phyloP scores from a whole-genome alignment of 1,139 yeast species.

The Blastobotrys arbuscula region DNA sequence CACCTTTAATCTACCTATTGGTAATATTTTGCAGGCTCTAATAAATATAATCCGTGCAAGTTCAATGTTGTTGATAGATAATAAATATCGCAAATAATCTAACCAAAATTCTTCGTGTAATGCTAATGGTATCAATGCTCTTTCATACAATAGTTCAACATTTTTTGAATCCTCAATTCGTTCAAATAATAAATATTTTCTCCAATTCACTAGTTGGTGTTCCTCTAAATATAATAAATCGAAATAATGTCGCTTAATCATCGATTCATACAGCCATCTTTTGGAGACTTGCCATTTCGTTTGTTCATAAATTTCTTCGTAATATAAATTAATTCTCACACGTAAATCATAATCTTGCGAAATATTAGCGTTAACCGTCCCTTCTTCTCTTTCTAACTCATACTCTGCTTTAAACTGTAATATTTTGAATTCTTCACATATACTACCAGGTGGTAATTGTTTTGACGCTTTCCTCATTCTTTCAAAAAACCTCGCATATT shows the following conservation, averaged over 20 bases:
- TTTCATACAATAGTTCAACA: slow-evolving; percentile 43
- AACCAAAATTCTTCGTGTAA: slow-evolving; percentile 57
- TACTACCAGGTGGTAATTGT: slow-evolving; percentile 24
- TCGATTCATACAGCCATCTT: slow-evolving; percentile 54
- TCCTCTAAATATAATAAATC: slow-evolving; percentile 41
- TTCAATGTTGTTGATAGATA: slow-evolving; percentile 20
- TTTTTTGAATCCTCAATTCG: slow-evolving; percentile 30
- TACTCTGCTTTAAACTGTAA: slow-evolving; percentile 30
- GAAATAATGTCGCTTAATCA: slow-evolving; percentile 48
- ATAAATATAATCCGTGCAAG: slow-evolving; percentile 26
- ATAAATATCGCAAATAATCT: slow-evolving; percentile 47
- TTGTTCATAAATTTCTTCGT: slow-evolving; percentile 49
- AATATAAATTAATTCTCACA: slow-evolving; percentile 25
- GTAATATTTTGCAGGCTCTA: slow-evolving; percentile 31
- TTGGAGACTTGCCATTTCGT: slow-evolving; percentile 56
- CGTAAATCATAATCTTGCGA: slow-evolving; percentile 29
- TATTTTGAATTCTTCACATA: slow-evolving; percentile 24
- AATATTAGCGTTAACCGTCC: slow-evolving; percentile 5
- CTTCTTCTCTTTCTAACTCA: slow-evolving; percentile 24
- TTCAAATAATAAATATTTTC: slow-evolving; percentile 51
- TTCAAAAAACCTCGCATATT: slow-evolving; percentile 54
- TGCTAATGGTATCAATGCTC: slow-evolving; percentile 45
- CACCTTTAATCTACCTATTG: slow-evolving; percentile 32
- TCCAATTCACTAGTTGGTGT: slow-evolving; percentile 55
- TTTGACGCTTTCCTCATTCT: slow-evolving; percentile 25